These are phyloP conservation scores for Colletotrichum tropicicola DNA, from an alignment of 2,329 filamentous ascomycete genomes.

Conservation along the genomic window DNA sequence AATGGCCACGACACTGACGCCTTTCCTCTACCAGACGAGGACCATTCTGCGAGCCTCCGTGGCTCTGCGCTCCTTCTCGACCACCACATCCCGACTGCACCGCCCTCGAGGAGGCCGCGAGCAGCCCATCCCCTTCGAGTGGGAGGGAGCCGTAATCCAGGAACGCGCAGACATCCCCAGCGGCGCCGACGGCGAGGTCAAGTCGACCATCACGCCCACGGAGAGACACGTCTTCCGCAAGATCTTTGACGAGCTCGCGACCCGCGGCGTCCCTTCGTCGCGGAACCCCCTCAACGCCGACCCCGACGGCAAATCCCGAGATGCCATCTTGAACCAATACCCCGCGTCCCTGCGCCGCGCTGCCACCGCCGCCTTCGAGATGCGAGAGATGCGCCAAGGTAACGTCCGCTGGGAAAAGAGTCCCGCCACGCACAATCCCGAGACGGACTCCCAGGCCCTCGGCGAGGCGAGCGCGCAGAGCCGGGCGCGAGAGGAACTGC, in stretches of 20 bases:
- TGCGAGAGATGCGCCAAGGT: conserved; percentile 41
- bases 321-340: conserved; percentile 47
- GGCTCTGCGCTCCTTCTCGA: conserved; percentile 31
- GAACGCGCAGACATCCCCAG: conserved; percentile 32
- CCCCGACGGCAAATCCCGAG: conserved; percentile 41
- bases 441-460: conserved; percentile 17
- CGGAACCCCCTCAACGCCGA: conserved; percentile 21
- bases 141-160: conserved; percentile 41
- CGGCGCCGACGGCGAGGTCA: conserved; percentile 29
- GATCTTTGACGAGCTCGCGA: conserved; percentile 57
- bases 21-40: conserved; percentile 78
- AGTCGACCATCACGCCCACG: conserved; percentile 64
- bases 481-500: conserved; percentile 41
- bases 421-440: neutral
- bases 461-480: conserved; percentile 49
- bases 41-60: conserved; percentile 58
- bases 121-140: conserved; percentile 61
- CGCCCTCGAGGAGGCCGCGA: conserved; percentile 32
- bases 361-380: conserved; percentile 47
- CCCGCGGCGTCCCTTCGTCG: conserved; percentile 28
- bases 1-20: conserved; percentile 62
- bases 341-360: conserved; percentile 49
- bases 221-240: conserved; percentile 68
- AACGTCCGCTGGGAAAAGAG: no score
- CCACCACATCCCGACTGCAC: conserved; percentile 11